These are phyloP conservation scores for Zasmidium citrigriseum DNA, from an alignment of 2,329 filamentous ascomycete species.

Conservation along the genomic window DNA sequence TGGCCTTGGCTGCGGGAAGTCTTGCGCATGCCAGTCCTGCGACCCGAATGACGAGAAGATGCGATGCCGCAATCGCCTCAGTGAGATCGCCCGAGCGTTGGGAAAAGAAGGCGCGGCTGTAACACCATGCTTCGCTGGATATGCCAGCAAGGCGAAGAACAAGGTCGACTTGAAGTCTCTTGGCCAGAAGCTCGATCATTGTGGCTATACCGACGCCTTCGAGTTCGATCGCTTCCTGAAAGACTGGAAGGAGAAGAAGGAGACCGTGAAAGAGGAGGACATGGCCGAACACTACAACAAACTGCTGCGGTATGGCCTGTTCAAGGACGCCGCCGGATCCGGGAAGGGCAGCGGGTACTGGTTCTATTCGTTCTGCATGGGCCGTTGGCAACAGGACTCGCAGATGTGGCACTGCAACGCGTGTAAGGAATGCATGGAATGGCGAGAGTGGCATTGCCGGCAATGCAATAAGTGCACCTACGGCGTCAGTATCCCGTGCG, in stretches of 20 bases:
- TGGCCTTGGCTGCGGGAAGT: constrained; percentile 4
- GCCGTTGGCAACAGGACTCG: neutral
- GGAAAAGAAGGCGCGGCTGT: neutral
- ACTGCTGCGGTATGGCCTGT: constrained; percentile 5
- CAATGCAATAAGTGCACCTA: constrained; percentile 12
- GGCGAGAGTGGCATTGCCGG: constrained; percentile 14
- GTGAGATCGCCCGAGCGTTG: neutral
- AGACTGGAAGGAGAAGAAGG: constrained; percentile 1
- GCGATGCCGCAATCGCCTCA: neutral
- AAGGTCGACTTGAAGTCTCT: neutral
- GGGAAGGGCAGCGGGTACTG: neutral
- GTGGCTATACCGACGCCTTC: neutral
- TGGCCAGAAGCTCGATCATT: neutral
- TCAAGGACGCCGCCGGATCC: neutral
- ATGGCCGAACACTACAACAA: constrained; percentile 5
- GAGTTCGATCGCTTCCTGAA: neutral
- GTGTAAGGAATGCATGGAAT: constrained; percentile 12
- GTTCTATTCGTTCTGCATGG: constrained; percentile 1
- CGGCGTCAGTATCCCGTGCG: constrained; percentile 8
- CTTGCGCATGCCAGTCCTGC: constrained; percentile 2
- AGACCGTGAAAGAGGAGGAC: neutral
- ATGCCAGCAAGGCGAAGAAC: neutral
- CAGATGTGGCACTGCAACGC: constrained; percentile 8
- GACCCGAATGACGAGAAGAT: neutral
- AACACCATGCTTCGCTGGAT: constrained; percentile 1